Evolutionary conservation across 139 green algal species (phyloP), one percentile per base, ranked within the genome.

Genomic region (Pleodorina starrii): DNA sequence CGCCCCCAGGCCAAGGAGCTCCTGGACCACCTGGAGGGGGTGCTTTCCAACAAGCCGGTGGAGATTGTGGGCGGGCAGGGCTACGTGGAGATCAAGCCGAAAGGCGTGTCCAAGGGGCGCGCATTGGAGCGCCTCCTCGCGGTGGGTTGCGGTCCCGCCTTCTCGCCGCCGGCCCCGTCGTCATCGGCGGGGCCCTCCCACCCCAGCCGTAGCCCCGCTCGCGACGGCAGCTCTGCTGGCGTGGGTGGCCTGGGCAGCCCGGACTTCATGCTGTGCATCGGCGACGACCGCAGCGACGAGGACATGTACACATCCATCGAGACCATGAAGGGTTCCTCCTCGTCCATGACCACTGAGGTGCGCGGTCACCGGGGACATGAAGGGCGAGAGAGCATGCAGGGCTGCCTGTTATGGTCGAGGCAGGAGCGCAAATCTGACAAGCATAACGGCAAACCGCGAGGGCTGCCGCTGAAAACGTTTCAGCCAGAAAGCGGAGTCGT

Each of bases 1-100:
- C n/a, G n/a, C n/a, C n/a, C n/a, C n/a, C 90, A 96, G 94, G 97
- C 97, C 88, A 99, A 99, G 95, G 98, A 99, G 96, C 93, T 99
- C 81, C 90, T 99, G 71, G 98, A 99, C 93, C 98, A 99, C 85
- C 90, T 99, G 88, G 98, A 99, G 88, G 95, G 94, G 66, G 97
- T 99, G 92, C 93, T 99, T 46, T 93, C 76, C 66, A 98, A 97
- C 90, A 95, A 99, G 89, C 93, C 96, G 2, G 96, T 99, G 46
- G 95, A 98, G 82, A 96, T 99, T 16, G 95, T 98, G 77, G 86
- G 90, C 3, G 97, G 96, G 1, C 91, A 96, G 63, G 86, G 89
- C 66, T 98, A 97, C 54, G 97, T 99, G 78, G 98, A 91, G 80
- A 95, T 99, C 44, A 99, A 99, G 94, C 96, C 97, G 17, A 91